phyloP scores from a whole-genome alignment of 192 early-diverging fungal genomes.

The Coemansia sp. region DNA sequence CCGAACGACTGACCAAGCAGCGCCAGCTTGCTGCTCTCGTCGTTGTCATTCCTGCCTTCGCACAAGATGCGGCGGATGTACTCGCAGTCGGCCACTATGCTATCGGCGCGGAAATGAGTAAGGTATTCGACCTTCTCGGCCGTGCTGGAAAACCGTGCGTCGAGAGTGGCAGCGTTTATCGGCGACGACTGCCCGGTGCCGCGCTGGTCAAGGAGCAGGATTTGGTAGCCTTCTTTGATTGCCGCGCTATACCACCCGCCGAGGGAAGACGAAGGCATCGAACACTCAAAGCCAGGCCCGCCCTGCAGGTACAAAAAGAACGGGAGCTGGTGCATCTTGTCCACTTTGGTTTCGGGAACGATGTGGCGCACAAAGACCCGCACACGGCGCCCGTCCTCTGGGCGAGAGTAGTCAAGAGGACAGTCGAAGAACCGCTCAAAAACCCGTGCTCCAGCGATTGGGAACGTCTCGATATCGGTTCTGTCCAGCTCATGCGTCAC shows the following conservation, averaged over 20 bases:
- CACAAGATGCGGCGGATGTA: conserved; percentile 60
- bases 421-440: conserved; percentile 61
- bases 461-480: conserved; percentile 51
- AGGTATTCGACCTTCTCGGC: conserved; percentile 63
- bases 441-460: conserved; percentile 58
- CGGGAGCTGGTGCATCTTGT: conserved; percentile 55
- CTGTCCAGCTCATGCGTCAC: conserved; percentile 53
- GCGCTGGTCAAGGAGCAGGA: conserved; percentile 68
- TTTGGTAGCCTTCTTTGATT: conserved; percentile 63
- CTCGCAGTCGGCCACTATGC: conserved; percentile 68
- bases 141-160: conserved; percentile 44
- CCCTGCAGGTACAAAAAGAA: conserved; percentile 64
- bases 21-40: conserved; percentile 51
- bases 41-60: conserved; percentile 22
- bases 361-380: conserved; percentile 60
- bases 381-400: conserved; percentile 23
- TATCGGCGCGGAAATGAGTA: conserved; percentile 67
- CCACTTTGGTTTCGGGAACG: conserved; percentile 55
- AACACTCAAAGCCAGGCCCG: conserved; percentile 60
- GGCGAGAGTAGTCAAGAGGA: conserved; percentile 54
- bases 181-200: conserved; percentile 67
- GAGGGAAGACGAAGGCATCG: conserved; percentile 47
- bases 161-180: conserved; percentile 56
- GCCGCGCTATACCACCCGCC: conserved; percentile 59
- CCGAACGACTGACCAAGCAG: conserved; percentile 71